Evolutionary conservation across 1,284 basidiomycete genomes (phyloP).

Genomic region (Agaricales sp.): DNA sequence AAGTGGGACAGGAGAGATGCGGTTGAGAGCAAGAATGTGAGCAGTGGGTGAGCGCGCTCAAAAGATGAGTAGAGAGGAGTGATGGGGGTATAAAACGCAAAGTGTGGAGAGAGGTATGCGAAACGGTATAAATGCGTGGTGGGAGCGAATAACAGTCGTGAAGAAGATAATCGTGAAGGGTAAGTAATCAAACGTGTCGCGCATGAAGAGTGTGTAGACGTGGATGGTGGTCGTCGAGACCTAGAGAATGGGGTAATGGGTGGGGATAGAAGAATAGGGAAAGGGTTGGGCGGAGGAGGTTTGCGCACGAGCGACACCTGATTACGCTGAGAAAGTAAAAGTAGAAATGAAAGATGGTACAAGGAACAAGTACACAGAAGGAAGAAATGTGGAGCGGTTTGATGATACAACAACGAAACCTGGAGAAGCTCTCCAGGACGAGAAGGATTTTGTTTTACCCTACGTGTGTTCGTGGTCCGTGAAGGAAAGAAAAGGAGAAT

Average conservation of each 20-base stretch:
- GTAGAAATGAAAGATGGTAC: not conserved
- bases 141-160: not conserved
- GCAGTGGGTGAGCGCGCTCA: not conserved
- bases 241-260: not conserved
- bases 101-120: not conserved
- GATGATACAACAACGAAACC: not conserved
- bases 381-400: not conserved
- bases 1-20: not conserved
- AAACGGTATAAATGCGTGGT: not conserved
- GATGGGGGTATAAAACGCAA: not conserved
- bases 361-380: not conserved
- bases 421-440: not conserved
- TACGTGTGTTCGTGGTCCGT: not conserved
- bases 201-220: not conserved
- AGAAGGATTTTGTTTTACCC: not conserved
- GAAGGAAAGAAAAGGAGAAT: not conserved
- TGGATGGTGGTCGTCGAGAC: not conserved
- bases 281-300: not conserved
- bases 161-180: not conserved
- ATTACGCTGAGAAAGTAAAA: not conserved
- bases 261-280: no score
- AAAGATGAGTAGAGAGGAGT: not conserved
- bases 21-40: not conserved
- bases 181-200: conserved; percentile 2
- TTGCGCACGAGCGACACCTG: conserved; percentile 1